Evolutionary conservation across 148 eudicot species (phyloP), one percentile per base, ranked within the genome.

Genomic region (Rhododendron kiyosumense): DNA sequence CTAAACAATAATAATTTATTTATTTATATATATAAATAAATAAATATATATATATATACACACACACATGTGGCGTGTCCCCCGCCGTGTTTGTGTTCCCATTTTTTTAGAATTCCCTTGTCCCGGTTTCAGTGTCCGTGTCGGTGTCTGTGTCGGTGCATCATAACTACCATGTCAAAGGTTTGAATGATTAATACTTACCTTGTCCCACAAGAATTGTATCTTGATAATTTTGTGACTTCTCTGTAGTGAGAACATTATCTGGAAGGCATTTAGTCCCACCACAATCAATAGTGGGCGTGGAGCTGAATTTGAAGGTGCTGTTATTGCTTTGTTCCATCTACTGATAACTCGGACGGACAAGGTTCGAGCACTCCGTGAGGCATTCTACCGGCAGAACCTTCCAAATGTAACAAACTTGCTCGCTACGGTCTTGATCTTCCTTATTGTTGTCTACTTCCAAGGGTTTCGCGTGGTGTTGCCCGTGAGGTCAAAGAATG

Each of bases 241-340:
- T 46, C 69, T 83, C 84, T 78, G 78, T 90, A 94, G 98, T 86
- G 98, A 95, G 88, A 95, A 88, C 86, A 94, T 95, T 85, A 94
- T 95, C 88, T 95, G 98, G 98, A 94, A 93, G 82, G 97, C 98
- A 86, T 95, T 95, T 85, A 95, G 98, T 78, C 98, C 98, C 26
- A 93, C 97, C 30, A 94, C 97, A 26, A 91, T 95, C 88, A 95
- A 94, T 81, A 94, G 94, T 83, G 98, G 97, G 38, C 93, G 98
- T 85, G 98, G 97, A 71, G 94, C 94, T 79, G 98, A 95, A 87
- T 94, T 95, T 88, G 97, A 95, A 90, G 98, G 98, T 52, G 98
- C 98, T 84, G 95, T 92, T 77, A 93, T 94, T 88, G 98, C 98
- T 71, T 91, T 94, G 87, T 94, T 95, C 91, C 98, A 95, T 91